Evolutionary conservation across 73 alveolate species (phyloP), one percentile per base, ranked within the genome.

Genomic region (Stentor roeselii): DNA sequence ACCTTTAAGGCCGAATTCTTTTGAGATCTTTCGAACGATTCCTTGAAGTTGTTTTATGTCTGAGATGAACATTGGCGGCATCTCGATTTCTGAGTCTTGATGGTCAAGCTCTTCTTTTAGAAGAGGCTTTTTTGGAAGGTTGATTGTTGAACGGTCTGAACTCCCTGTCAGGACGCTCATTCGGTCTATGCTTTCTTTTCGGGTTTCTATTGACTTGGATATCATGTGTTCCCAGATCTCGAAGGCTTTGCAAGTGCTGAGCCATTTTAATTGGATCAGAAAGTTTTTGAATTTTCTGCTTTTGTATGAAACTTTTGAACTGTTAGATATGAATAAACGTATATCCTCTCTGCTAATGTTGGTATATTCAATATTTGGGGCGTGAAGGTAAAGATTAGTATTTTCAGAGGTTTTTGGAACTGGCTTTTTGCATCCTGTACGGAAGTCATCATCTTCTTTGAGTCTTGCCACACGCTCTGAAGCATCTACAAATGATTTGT

Each of bases 21-120:
- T 50, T 11, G 67, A 50, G 6, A 50, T 50, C 67, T 6, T 21
- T 21, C 6, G 6, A 21, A 50, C 67, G 6, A 50, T 50, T 11
- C 67, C 67, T 50, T 50, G 67, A 11, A 50, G 21, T 50, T 50
- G 67, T 50, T 50, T 50, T 50, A 50, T 50, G 67, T 50, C 67
- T 11, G 6, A 11, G 21, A 50, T 50, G 6, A 50, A 50, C 6
- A 21, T 50, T 50, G 67, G 67, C 30, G 67, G 67, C 67, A 50
- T 50, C 21, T 50, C 67, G 6, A 50, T 50, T 50, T 50, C 67
- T 50, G 6, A 6, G 21, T 50, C 67, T 50, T 50, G 67, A 50
- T 21, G 30, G 6, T 6, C 30, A 21, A 50, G 30, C 21, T 50
- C 67, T 50, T 50, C 67, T 50, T 11, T 11, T 11, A 6, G 67